Percentiles rank a stretch among this genome's conserved stretches.
Conservation (phyloP, 805 yeast species). For the Zygosaccharomyces siamensis region DNA sequence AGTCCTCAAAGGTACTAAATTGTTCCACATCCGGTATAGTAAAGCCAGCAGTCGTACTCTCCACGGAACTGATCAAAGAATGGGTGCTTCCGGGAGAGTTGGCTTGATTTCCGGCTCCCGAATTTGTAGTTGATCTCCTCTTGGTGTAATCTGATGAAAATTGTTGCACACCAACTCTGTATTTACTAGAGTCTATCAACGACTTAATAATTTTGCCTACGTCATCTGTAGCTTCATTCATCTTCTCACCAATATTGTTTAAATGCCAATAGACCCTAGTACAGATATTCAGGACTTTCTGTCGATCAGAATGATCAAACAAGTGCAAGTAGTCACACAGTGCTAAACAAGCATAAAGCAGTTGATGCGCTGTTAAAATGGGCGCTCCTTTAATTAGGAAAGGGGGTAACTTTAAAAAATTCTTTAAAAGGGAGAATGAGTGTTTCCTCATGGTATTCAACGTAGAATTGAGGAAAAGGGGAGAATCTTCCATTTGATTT, state of each 20-base stretch:
- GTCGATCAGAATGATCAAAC: constrained; percentile 39
- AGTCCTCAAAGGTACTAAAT: constrained; percentile 52
- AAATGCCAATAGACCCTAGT: constrained; percentile 55
- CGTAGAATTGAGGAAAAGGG: constrained; percentile 29
- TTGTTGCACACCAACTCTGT: constrained; percentile 18
- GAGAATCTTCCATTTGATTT: constrained; percentile 21
- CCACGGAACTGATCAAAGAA: constrained; percentile 14
- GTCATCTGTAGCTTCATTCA: constrained; percentile 56
- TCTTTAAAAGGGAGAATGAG: constrained; percentile 43
- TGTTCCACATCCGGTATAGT: constrained; percentile 44
- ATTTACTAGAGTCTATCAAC: constrained; percentile 43
- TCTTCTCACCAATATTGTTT: constrained; percentile 50
- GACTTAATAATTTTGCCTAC: constrained; percentile 52
- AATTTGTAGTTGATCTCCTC: constrained; percentile 3
- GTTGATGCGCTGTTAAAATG: constrained; percentile 45
- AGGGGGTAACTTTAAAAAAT: constrained; percentile 42
- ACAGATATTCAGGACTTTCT: constrained; percentile 42
- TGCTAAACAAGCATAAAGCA: constrained; percentile 51
- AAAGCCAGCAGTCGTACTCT: constrained; percentile 12
- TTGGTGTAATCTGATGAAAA: constrained; percentile 7
- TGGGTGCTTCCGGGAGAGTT: constrained; percentile 9
- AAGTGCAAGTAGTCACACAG: constrained; percentile 44
- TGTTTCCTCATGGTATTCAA: constrained; percentile 42
- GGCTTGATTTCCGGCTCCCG: constrained; percentile 2
- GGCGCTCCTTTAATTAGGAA: constrained; percentile 53